phyloP scores from a whole-genome alignment of 805 yeast species.

The Pichia cephalocereana region DNA sequence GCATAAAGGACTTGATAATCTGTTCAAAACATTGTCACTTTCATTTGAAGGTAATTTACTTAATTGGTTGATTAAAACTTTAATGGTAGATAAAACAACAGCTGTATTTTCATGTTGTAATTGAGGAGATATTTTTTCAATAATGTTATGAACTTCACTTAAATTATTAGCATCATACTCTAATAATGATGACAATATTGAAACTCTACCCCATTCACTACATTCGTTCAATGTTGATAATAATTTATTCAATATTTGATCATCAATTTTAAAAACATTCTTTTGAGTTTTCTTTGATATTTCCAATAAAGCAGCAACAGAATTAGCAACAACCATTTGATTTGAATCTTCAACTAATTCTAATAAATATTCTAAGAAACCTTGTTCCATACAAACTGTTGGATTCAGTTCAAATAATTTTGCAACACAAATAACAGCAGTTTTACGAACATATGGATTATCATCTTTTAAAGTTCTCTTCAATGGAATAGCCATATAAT shows the following conservation, averaged over 20 bases:
- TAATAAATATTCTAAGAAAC: conserved; percentile 64
- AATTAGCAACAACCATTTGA: conserved; percentile 96
- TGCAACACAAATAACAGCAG: conserved; percentile 96
- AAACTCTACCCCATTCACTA: conserved; percentile 97
- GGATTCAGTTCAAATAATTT: conserved; percentile 83
- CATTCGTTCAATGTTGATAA: conserved; percentile 88
- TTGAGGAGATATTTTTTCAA: conserved; percentile 89
- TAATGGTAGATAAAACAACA: conserved; percentile 79
- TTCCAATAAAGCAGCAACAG: conserved; percentile 78
- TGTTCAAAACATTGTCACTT: conserved; percentile 44
- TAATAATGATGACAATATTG: conserved; percentile 73
- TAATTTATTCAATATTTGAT: conserved; percentile 46
- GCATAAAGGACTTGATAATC: conserved; percentile 77
- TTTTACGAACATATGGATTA: conserved; percentile 94
- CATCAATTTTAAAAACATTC: conserved; percentile 28
- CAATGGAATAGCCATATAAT: conserved; percentile 86
- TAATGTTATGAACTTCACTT: conserved; percentile 71
- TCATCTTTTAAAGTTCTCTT: conserved; percentile 81
- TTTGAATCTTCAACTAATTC: conserved; percentile 73
- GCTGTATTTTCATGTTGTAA: conserved; percentile 96
- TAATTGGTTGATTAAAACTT: conserved; percentile 66
- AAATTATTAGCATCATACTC: conserved; percentile 51
- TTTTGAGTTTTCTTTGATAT: conserved; percentile 33
- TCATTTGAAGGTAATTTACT: conserved; percentile 33
- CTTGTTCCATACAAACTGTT: conserved; percentile 74